phyloP scores from a whole-genome alignment of 1,139 yeast genomes.

The Geotrichum macrosporum region DNA sequence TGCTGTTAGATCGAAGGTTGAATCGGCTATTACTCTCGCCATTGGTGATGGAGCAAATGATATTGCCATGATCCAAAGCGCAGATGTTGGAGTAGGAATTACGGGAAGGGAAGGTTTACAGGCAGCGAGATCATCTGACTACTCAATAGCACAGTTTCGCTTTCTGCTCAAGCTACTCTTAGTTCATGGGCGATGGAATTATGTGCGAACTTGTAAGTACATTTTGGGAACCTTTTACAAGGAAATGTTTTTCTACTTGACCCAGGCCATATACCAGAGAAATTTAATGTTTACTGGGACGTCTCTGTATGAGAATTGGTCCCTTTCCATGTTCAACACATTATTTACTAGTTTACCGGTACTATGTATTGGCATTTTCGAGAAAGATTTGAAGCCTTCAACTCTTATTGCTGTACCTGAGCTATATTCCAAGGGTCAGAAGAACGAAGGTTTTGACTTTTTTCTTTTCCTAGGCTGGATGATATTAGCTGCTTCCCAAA shows the following conservation, averaged over 20 bases:
- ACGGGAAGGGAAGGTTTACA: conserved; percentile 96
- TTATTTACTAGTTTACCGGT: conserved; percentile 91
- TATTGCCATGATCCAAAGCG: conserved; percentile 97
- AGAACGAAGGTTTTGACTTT: conserved; percentile 70
- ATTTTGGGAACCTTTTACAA: conserved; percentile 92
- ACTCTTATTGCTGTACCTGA: conserved; percentile 91
- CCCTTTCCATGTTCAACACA: conserved; percentile 93
- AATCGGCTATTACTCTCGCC: conserved; percentile 75
- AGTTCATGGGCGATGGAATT: conserved; percentile 95
- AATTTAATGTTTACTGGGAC: conserved; percentile 88
- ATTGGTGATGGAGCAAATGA: conserved; percentile 99
- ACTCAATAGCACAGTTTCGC: conserved; percentile 91
- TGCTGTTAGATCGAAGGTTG: conserved; percentile 62
- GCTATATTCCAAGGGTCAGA: conserved; percentile 71
- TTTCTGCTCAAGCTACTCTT: conserved; percentile 72
- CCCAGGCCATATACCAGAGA: conserved; percentile 84
- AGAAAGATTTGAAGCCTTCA: conserved; percentile 80
- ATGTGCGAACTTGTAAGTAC: conserved; percentile 84
- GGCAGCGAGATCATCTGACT: conserved; percentile 93
- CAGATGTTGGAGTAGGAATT: conserved; percentile 95
- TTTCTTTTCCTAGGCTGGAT: conserved; percentile 72
- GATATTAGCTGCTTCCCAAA: conserved; percentile 66
- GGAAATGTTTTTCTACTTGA: conserved; percentile 79
- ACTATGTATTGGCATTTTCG: conserved; percentile 86
- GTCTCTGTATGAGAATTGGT: conserved; percentile 91